Evolutionary conservation across 371 early-diverging fungal species (phyloP).

Genomic region (Apophysomyces sp.): DNA sequence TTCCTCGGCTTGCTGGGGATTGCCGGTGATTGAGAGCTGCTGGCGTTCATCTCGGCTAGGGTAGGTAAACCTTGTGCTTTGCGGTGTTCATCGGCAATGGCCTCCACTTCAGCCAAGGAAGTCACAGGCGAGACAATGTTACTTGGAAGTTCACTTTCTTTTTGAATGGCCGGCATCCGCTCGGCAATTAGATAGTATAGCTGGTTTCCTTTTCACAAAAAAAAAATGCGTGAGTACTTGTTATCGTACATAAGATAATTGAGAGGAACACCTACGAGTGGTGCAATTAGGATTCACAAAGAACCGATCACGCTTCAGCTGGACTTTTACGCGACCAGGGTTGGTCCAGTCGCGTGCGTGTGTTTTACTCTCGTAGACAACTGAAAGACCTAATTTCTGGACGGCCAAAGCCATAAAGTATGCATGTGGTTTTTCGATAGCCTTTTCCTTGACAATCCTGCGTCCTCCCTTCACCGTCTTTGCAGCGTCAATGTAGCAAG

Average conservation of each 20-base stretch:
- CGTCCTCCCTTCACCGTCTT: constrained; percentile 53
- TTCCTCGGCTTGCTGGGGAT: constrained; percentile 35
- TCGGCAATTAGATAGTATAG: constrained; percentile 36
- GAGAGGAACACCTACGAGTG: constrained; percentile 16
- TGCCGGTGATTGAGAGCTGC: constrained; percentile 14
- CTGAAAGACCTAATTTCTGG: constrained; percentile 53
- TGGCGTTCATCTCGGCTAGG: constrained; percentile 39
- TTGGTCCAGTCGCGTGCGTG: constrained; percentile 65
- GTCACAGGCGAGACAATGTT: constrained; percentile 37
- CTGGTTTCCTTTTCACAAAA: constrained; percentile 23
- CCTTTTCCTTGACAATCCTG: constrained; percentile 46
- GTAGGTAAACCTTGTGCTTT: constrained; percentile 50
- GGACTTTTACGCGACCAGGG: constrained; percentile 57
- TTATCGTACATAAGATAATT: neutral
- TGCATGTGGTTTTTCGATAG: constrained; percentile 59
- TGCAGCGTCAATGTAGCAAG: constrained; percentile 63
- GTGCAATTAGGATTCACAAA: constrained; percentile 26
- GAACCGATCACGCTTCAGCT: constrained; percentile 45
- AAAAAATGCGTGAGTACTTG: neutral
- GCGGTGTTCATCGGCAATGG: constrained; percentile 43
- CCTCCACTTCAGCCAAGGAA: constrained; percentile 38
- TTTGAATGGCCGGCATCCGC: constrained; percentile 34
- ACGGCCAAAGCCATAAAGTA: constrained; percentile 67
- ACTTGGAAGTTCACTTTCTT: constrained; percentile 33
- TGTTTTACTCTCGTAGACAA: constrained; percentile 60